phyloP scores from a whole-genome alignment of 2,329 filamentous ascomycete genomes.

The Phoma sp. region DNA sequence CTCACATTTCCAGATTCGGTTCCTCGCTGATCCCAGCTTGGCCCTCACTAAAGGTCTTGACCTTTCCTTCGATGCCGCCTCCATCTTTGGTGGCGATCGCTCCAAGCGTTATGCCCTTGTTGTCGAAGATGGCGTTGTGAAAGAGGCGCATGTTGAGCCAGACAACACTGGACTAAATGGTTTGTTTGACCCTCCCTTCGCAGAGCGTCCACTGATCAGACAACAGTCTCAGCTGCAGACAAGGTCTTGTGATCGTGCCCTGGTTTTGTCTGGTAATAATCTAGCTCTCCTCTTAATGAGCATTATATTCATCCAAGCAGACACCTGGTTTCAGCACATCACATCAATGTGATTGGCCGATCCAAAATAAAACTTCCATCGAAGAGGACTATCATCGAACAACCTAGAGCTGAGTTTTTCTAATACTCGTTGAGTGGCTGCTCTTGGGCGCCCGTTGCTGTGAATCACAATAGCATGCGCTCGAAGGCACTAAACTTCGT shows the following conservation, averaged over 20 bases:
- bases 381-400: too few relatives aligned
- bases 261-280: neutral
- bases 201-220: slow-evolving; percentile 8
- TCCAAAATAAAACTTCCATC: neutral
- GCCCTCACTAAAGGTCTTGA: slow-evolving; percentile 85
- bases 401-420: too few relatives aligned
- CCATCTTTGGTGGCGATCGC: slow-evolving; percentile 81
- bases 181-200: slow-evolving; percentile 51
- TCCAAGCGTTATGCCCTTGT: slow-evolving; percentile 89
- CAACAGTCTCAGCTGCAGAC: slow-evolving; percentile 41
- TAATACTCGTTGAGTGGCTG: too few relatives aligned
- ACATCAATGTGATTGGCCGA: neutral
- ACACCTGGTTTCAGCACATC: neutral
- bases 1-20: slow-evolving; percentile 72
- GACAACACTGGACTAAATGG: slow-evolving; percentile 85
- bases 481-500: too few relatives aligned
- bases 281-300: neutral
- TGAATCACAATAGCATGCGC: too few relatives aligned
- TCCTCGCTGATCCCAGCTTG: slow-evolving; percentile 81
- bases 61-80: slow-evolving; percentile 77
- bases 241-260: slow-evolving; percentile 34
- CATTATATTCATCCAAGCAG: neutral
- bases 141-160: slow-evolving; percentile 81
- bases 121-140: slow-evolving; percentile 84
- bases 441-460: neutral